Evolutionary conservation across 805 yeast genomes (phyloP).

Genomic region (Scheffersomyces stipitis): DNA sequence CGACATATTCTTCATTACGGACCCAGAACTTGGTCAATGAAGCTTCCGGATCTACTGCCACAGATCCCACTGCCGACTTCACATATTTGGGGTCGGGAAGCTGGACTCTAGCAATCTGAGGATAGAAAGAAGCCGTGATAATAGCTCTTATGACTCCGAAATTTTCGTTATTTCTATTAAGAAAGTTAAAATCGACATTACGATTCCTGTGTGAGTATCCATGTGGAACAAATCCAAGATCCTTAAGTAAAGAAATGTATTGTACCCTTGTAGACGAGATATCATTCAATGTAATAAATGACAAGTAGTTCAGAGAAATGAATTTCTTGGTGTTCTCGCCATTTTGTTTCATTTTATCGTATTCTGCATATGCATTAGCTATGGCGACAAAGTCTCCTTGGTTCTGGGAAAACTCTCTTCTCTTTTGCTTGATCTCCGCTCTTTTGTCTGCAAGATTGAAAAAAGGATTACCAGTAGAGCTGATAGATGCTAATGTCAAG

Average conservation of each 20-base stretch:
- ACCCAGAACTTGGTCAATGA: conserved; percentile 70
- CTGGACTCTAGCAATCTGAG: conserved; percentile 78
- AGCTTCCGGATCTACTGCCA: conserved; percentile 85
- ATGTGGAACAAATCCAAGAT: conserved; percentile 72
- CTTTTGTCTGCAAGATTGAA: conserved; percentile 59
- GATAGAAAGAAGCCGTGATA: conserved; percentile 78
- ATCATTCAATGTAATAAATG: conserved; percentile 65
- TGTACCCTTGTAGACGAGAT: conserved; percentile 71
- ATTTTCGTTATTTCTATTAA: conserved; percentile 56
- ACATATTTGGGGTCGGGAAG: conserved; percentile 77
- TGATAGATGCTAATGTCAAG: conserved; percentile 76
- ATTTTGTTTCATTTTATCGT: conserved; percentile 29
- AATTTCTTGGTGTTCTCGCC: conserved; percentile 39
- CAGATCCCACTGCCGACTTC: conserved; percentile 71
- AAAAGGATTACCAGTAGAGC: conserved; percentile 76
- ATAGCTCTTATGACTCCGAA: conserved; percentile 59
- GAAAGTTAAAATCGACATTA: conserved; percentile 10
- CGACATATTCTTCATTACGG: conserved; percentile 53
- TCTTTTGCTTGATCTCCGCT: conserved; percentile 55
- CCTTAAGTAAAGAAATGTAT: conserved; percentile 66
- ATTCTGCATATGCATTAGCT: conserved; percentile 57
- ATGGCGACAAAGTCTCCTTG: conserved; percentile 78
- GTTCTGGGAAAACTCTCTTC: conserved; percentile 43
- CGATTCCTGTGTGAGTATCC: conserved; percentile 33
- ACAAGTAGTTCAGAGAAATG: conserved; percentile 57